Evolutionary conservation across 1,139 yeast genomes (phyloP).

Genomic region (Kodamaea arcana): DNA sequence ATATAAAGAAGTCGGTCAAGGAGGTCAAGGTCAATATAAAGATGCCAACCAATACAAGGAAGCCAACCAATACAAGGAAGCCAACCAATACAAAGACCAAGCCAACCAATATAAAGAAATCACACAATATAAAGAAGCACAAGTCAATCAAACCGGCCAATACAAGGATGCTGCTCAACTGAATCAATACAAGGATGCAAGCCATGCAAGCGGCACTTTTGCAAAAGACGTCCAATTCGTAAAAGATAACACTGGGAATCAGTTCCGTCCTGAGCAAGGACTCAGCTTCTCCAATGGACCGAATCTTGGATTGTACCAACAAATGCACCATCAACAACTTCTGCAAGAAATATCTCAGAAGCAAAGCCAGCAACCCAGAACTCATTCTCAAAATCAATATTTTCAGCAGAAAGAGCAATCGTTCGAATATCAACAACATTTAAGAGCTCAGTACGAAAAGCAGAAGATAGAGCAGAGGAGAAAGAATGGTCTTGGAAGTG

Average conservation of each 20-base stretch:
- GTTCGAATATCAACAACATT: conserved; percentile 25
- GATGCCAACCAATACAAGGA: too few relatives aligned
- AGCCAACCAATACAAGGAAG: too few relatives aligned
- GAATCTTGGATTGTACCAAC: conserved; percentile 10
- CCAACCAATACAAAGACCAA: too few relatives aligned
- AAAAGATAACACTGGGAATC: conserved; percentile 1
- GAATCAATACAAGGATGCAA: conserved; percentile 26
- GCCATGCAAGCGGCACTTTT: conserved; percentile 11
- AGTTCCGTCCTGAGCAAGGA: background rate
- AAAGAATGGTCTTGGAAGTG: conserved; percentile 4
- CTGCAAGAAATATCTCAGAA: conserved; percentile 6
- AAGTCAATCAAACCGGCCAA: conserved; percentile 13
- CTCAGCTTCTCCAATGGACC: conserved; percentile 7
- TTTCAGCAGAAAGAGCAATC: conserved; percentile 7
- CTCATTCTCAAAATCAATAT: conserved; percentile 2
- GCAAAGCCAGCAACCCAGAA: conserved; percentile 4
- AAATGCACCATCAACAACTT: conserved; percentile 10
- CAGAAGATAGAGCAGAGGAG: conserved; percentile 14
- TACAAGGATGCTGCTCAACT: too few relatives aligned
- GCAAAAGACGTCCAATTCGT: conserved; percentile 10
- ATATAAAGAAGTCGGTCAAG: too few relatives aligned
- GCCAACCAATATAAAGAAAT: conserved; percentile 3
- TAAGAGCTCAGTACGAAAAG: conserved; percentile 25
- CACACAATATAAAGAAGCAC: too few relatives aligned
- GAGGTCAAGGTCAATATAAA: too few relatives aligned